These are phyloP conservation scores for Malus hybrid DNA, from an alignment of 331 rosid species.

Conservation along the genomic window DNA sequence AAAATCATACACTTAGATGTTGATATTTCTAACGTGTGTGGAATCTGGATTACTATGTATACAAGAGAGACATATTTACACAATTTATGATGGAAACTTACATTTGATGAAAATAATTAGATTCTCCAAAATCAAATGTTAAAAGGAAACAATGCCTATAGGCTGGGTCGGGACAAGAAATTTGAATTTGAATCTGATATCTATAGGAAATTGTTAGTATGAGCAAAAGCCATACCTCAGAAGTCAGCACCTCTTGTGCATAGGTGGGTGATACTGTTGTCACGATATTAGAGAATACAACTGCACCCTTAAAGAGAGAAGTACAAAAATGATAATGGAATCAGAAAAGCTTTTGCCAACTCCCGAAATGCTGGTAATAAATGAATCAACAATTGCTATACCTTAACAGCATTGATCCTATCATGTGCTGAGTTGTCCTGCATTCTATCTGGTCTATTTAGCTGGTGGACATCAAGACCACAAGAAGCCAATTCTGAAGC, in stretches of 20 bases:
- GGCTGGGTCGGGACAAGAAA: neutral
- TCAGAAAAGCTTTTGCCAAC: conserved; percentile 3
- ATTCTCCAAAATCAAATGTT: neutral
- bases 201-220: neutral
- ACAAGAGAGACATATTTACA: neutral
- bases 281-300: conserved; percentile 93
- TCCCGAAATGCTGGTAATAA: neutral
- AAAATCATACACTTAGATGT: neutral
- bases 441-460: conserved; percentile 82
- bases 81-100: neutral
- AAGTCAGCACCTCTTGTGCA: conserved; percentile 88
- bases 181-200: neutral
- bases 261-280: conserved; percentile 97
- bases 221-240: conserved; percentile 57
- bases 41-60: neutral
- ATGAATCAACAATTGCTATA: conserved; percentile 14
- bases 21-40: neutral
- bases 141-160: neutral
- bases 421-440: conserved; percentile 80
- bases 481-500: conserved; percentile 74
- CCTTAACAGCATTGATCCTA: conserved; percentile 86
- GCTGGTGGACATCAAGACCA: conserved; percentile 69
- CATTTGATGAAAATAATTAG: neutral
- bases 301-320: conserved; percentile 60
- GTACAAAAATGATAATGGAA: conserved; percentile 3